Base-by-base conservation (phyloP, 2,329 filamentous ascomycete species). In the Microdochium nivale region DNA sequence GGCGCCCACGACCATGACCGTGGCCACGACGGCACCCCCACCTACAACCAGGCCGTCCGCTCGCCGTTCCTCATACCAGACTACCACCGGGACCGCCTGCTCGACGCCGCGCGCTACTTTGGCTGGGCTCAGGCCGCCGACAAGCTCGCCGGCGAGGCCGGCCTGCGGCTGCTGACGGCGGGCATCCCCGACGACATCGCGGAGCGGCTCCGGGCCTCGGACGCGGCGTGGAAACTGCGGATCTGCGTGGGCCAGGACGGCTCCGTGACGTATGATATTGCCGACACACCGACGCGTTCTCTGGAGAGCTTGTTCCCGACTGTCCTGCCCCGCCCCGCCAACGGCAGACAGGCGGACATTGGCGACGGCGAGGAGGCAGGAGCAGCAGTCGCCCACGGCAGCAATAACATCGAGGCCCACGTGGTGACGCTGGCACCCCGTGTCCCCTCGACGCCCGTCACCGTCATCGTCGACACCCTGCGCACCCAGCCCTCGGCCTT, bases 21-120 rank as follows among this genome's bases (percentile, higher is more conserved):
- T 19, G 7, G 21, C 16, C 43, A 46, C 5, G 21, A 4, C 43
- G 19, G 43, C 8, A 11, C 10, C 43, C 4, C 21, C 43, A 5
- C 9, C 46, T 54, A 75, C 70, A 83, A 83, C 60, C 74, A 71
- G 58, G 56, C 61, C 25, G 68, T 72, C 25, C 62, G 70, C 7
- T 87, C 82, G 9, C 79, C 84, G 0, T 84, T 89, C 59, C 95
- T 95, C 67, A 89, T 95, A 77, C 78, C 94, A 16, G 75, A 83
- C 53, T 84, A 85, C 58, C 90, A 96, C 65, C 80, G 83, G 47
- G 86, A 91, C 64, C 85, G 90, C 50, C 79, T 96, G 64, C 73
- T 90, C n/a, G 77, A 72, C 52, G 82, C 81, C 14, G 81, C 81
- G 4, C 65, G 60, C 4, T 64, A 84, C 57, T 86, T 80, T 71